Conservation (phyloP, 1,139 yeast genomes). For the Diutina neorugosa region DNA sequence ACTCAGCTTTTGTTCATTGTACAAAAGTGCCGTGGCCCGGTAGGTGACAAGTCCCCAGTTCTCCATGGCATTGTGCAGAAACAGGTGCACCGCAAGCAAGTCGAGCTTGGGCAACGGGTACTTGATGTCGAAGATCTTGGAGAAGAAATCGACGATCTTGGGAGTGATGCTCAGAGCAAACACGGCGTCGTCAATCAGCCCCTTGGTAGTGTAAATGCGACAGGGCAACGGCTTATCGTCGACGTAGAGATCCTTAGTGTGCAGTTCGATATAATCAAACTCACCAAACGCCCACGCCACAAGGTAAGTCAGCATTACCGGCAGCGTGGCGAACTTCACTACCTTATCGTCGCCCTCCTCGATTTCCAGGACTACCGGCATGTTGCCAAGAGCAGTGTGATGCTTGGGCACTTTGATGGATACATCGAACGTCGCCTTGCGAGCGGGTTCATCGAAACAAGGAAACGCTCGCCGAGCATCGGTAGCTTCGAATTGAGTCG, state of each 20-base stretch:
- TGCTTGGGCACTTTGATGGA: conserved; percentile 6
- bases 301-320: conserved; percentile 13
- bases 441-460: conserved; percentile 68
- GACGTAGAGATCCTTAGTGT: conserved; percentile 23
- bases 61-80: conserved; percentile 54
- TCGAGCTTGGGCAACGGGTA: conserved; percentile 53
- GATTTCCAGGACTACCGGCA: conserved; percentile 2
- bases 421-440: conserved; percentile 49
- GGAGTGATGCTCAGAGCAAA: conserved; percentile 33
- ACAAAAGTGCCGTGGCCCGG: conserved; percentile 41
- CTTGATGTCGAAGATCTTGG: conserved; percentile 38
- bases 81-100: conserved; percentile 44
- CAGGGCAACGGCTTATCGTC: conserved; percentile 47
- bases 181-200: conserved; percentile 46
- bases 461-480: conserved; percentile 83
- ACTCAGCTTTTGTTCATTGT: conserved; percentile 34
- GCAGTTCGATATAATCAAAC: conserved; percentile 11
- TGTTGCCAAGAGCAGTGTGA: conserved; percentile 9
- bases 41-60: conserved; percentile 48
- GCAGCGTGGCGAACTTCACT: conserved; percentile 6
- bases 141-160: conserved; percentile 39
- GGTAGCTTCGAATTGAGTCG: conserved; percentile 81
- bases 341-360: neutral
- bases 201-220: conserved; percentile 60
- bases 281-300: conserved; percentile 12